Percentiles rank a stretch among this genome's conserved stretches.
phyloP scores from a whole-genome alignment of 2,329 filamentous ascomycete species.

The Zalaria sp. region DNA sequence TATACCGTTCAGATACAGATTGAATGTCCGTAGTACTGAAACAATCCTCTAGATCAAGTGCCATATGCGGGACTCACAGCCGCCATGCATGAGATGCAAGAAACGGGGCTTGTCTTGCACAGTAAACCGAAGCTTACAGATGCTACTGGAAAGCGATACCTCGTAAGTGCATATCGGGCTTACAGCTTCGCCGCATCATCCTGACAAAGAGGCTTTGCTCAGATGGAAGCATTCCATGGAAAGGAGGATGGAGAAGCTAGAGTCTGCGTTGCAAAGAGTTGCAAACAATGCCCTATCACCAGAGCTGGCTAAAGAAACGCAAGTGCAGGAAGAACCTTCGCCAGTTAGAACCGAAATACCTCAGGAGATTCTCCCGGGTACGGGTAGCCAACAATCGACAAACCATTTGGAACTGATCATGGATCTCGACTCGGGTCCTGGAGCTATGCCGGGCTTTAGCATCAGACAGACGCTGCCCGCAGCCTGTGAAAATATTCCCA shows the following conservation, averaged over 20 bases:
- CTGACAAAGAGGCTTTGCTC: conserved; percentile 6
- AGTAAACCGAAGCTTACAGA: conserved; percentile 28
- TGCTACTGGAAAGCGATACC: conserved; percentile 25
- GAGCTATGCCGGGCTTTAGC: conserved; percentile 17
- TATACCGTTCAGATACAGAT: background rate
- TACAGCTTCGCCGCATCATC: background rate
- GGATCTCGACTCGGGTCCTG: conserved; percentile 23
- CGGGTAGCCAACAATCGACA: conserved; percentile 2
- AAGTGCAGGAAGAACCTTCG: background rate
- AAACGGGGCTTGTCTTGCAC: conserved; percentile 25
- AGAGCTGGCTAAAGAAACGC: background rate
- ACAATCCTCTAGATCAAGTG: conserved; percentile 22
- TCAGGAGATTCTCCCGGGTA: no score
- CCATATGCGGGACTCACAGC: conserved; percentile 22
- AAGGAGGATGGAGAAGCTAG: conserved; percentile 21
- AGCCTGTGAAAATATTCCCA: background rate
- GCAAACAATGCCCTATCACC: conserved; percentile 4
- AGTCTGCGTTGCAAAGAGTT: conserved; percentile 19
- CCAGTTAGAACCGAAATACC: no score
- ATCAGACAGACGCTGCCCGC: conserved; percentile 4
- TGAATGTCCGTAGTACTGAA: background rate
- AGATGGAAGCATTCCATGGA: conserved; percentile 28
- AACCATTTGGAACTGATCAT: conserved; percentile 23
- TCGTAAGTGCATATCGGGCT: conserved; percentile 6
- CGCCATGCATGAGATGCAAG: conserved; percentile 26